phyloP scores from a whole-genome alignment of 441 rosid species.

The Macaranga tanarius region DNA sequence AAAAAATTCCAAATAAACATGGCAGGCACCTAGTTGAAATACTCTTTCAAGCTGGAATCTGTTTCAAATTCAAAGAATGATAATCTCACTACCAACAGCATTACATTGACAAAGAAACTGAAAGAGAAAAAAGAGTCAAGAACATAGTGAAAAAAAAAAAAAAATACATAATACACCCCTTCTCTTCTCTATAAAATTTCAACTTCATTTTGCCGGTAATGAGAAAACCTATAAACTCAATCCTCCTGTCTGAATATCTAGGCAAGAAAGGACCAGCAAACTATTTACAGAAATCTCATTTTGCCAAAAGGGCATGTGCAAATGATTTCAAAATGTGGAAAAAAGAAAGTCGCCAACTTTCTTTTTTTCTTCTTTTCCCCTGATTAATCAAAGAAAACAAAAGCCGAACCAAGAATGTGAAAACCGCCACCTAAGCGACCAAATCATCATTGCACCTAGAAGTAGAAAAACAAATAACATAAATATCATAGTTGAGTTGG shows the following conservation, averaged over 20 bases:
- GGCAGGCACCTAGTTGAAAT: background rate
- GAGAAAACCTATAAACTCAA: constrained; percentile 31
- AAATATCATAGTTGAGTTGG: constrained; percentile 2
- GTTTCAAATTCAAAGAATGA: background rate
- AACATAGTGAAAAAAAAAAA: background rate
- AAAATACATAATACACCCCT: background rate
- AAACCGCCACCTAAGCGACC: constrained; percentile 31
- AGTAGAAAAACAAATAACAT: constrained; percentile 1
- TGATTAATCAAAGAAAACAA: constrained; percentile 1
- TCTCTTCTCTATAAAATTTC: constrained; percentile 1
- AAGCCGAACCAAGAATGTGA: constrained; percentile 23
- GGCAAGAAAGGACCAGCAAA: constrained; percentile 28
- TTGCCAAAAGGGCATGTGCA: constrained; percentile 25
- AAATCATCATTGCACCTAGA: constrained; percentile 35
- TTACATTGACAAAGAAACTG: background rate
- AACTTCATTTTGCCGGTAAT: background rate
- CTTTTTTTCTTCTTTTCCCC: background rate
- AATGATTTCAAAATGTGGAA: constrained; percentile 20
- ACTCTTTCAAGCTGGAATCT: background rate
- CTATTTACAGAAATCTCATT: constrained; percentile 43
- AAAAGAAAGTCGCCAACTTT: constrained; percentile 7
- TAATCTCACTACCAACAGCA: background rate
- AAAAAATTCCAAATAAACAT: background rate
- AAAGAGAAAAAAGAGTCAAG: background rate
- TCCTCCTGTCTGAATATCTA: constrained; percentile 17